These are phyloP conservation scores for Schwanniomyces vanrijiae DNA, from an alignment of 805 yeast genomes.

Conservation along the genomic window DNA sequence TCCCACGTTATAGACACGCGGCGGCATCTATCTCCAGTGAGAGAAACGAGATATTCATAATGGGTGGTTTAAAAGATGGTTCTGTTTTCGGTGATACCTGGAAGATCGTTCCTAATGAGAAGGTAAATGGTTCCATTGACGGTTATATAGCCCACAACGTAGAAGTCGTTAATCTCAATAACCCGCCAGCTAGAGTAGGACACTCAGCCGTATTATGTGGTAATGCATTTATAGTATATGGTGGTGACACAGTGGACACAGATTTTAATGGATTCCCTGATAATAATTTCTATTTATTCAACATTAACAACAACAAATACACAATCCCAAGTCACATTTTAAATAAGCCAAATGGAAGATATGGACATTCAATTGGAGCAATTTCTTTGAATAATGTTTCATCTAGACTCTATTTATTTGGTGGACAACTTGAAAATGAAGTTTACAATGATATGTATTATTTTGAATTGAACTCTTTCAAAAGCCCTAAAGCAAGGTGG, in stretches of 20 bases:
- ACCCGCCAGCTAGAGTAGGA: conserved; percentile 96
- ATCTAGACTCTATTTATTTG: conserved; percentile 74
- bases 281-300: conserved; percentile 86
- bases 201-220: conserved; percentile 92
- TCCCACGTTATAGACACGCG: conserved; percentile 93
- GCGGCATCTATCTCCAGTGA: conserved; percentile 77
- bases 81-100: conserved; percentile 95
- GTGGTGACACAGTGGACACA: conserved; percentile 91
- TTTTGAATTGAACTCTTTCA: conserved; percentile 83
- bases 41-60: conserved; percentile 76
- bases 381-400: conserved; percentile 50
- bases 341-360: conserved; percentile 82
- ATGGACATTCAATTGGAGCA: conserved; percentile 88
- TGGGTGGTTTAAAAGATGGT: conserved; percentile 94
- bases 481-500: conserved; percentile 85
- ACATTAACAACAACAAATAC: conserved; percentile 45
- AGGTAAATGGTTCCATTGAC: conserved; percentile 19
- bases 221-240: conserved; percentile 91
- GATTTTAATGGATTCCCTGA: conserved; percentile 78
- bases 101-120: conserved; percentile 62
- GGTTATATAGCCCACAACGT: conserved; percentile 30
- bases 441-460: conserved; percentile 81
- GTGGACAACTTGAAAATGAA: conserved; percentile 89
- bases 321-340: conserved; percentile 45
- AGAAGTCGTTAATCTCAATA: conserved; percentile 61